phyloP scores from a whole-genome alignment of 148 eudicot species.

The Silene uniflora region DNA sequence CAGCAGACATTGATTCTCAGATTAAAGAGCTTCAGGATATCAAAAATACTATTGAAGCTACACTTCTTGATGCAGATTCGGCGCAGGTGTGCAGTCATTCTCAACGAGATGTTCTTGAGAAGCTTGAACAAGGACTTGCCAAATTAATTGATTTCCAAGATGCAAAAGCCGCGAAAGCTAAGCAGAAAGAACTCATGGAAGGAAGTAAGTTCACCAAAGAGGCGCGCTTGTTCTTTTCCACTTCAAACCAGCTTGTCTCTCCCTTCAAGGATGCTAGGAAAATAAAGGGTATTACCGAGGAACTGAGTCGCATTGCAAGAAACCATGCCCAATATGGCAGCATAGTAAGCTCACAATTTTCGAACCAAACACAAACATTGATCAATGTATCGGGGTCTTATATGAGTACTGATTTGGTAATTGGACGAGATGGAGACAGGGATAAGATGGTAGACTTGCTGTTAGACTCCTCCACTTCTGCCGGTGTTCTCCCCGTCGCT shows the following conservation, averaged over 20 bases:
- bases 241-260: conserved; percentile 9
- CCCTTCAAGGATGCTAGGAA: background rate
- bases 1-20: background rate
- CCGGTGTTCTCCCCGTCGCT: background rate
- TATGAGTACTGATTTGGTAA: background rate
- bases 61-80: conserved; percentile 9
- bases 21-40: background rate
- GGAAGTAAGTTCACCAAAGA: background rate
- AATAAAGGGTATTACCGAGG: background rate
- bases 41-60: conserved; percentile 2
- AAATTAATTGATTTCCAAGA: conserved; percentile 3
- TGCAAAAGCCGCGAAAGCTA: background rate
- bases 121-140: background rate
- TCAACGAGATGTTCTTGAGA: background rate
- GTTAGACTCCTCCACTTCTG: background rate
- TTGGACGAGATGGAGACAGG: conserved; percentile 12
- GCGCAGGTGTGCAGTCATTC: background rate
- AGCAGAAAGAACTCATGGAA: background rate
- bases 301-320: background rate
- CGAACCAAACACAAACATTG: background rate
- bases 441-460: background rate
- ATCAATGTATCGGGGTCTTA: background rate
- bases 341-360: background rate
- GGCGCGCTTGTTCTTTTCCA: background rate
- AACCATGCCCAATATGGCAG: background rate